Base-by-base conservation (phyloP, 2,329 filamentous ascomycete genomes). In the Trichoderma cornu-damae region DNA sequence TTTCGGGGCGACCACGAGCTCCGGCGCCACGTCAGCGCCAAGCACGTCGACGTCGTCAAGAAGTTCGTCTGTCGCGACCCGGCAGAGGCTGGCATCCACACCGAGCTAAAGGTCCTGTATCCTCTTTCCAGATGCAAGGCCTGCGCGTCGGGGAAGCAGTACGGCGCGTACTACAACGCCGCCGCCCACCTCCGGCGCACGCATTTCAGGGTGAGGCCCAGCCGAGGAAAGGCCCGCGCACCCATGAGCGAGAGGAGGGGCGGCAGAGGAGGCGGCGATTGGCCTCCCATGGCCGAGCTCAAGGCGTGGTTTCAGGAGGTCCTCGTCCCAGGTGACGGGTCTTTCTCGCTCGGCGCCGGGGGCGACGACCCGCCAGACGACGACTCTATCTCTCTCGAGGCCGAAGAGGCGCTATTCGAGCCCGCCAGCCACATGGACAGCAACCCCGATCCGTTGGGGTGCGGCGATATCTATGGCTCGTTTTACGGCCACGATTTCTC, bases 131-230 rank as follows among this genome's bases (percentile, higher is more conserved):
- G 88, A 63, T 96, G 92, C 81, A 96, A 96, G 72, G 83, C 88
- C 47, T 97, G 93, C 71, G 81, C 79, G 48, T 80, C 80, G 43
- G 75, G 80, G 56, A 96, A 96, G 76, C 81, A 83, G 59, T 97
- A 97, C 65, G 88, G 88, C 3, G 89, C 89, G 14, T 94, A 96
- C 74, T 96, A 97, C 74, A 97, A 97, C 66, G 93, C 92, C 0
- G 91, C 91, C 0, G 93, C 91, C 0, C 93, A 97, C 69, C 80
- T 97, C 7, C 83, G 92, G 40, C 85, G 93, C 49, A 87, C 88
- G 0, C 93, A 97, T 70, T 97, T 96, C 78, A 89, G 88, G 67
- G 86, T 77, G 52, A 83, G 82, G 71, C 68, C 74, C 2, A 67
- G 73, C 6, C 75, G 80, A 12, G 73, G 72, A 34, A 76, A 77